Conservation (phyloP, 768 basidiomycete genomes). For the Boletus sensibilis region DNA sequence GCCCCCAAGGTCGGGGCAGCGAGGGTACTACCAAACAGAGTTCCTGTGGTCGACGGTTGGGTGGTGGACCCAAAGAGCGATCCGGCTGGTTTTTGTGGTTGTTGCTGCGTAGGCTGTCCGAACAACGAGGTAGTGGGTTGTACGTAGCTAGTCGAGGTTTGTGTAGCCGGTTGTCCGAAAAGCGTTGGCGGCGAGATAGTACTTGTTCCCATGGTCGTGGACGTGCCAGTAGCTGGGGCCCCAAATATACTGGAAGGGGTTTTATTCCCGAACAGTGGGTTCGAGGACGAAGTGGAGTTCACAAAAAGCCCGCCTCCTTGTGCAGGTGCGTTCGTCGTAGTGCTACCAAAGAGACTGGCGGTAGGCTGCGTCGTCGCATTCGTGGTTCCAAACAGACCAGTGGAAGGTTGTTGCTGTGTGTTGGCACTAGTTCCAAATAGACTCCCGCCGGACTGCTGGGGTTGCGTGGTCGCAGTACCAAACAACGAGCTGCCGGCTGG, state of each 20-base stretch:
- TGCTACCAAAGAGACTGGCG: slow-evolving; percentile 29
- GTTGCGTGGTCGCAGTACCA: slow-evolving; percentile 20
- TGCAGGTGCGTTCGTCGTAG: slow-evolving; percentile 17
- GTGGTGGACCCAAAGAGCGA: slow-evolving; percentile 33
- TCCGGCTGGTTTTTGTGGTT: slow-evolving; percentile 22
- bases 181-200: slow-evolving; percentile 27
- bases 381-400: slow-evolving; percentile 26
- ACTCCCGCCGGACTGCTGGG: slow-evolving; percentile 22
- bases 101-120: slow-evolving; percentile 24
- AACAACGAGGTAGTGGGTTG: slow-evolving; percentile 23
- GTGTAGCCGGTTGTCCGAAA: slow-evolving; percentile 30
- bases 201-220: slow-evolving; percentile 1
- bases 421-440: slow-evolving; percentile 16
- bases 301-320: slow-evolving; percentile 30
- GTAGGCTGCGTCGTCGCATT: slow-evolving; percentile 19
- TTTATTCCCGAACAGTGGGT: slow-evolving; percentile 39
- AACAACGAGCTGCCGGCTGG: slow-evolving; percentile 19
- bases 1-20: slow-evolving; percentile 35
- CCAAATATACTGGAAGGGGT: slow-evolving; percentile 30
- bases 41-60: slow-evolving; percentile 28
- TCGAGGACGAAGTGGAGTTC: slow-evolving; percentile 21
- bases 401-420: slow-evolving; percentile 23
- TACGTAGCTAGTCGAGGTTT: slow-evolving; percentile 9
- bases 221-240: slow-evolving; percentile 26
- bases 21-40: slow-evolving; percentile 38